Evolutionary conservation across 169 alveolate genomes (phyloP), one percentile per base, ranked within the genome.

Genomic region (Plasmodium reichenowi): DNA sequence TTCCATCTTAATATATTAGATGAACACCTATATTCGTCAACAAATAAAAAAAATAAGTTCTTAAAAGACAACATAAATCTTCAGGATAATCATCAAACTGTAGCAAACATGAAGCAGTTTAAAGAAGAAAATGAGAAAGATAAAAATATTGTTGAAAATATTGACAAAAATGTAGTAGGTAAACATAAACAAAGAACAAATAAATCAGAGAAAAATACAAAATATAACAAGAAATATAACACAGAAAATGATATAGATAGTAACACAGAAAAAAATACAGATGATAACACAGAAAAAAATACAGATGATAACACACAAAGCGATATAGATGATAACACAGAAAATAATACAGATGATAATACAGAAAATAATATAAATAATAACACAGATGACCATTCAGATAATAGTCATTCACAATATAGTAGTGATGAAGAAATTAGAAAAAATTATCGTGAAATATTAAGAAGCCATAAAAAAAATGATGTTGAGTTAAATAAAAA

Each of bases 401-500:
- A 38, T 5, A 10, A 38, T 38, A 38, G 47, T 38, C 47, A 38
- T 38, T 38, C 10, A 38, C 47, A 5, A 5, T 38, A n/a, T n/a
- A 67, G 17, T n/a, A 15, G 15, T 15, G 24, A 22, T 20, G 71
- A 62, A 4, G 60, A 47, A 20, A 24, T 17, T 3, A 64, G 54
- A 58, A 74, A 83, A 58, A 58, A 78, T 54, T 78, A 78, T 52
- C 89, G 54, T 24, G 24, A 38, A 78, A 78, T 78, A 24, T 78
- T 78, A 70, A 26, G 89, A 78, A 78, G 70, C 29, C 56, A 71
- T 48, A 78, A 22, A 64, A 47, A 70, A 66, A 48, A n/a, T 29
- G 54, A 9, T 15, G 54, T 38, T 47, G 47, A 3, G n/a, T 12
- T 75, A 29, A 5, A 43, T 43, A 22, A 50, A 43, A 20, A 26